Evolutionary conservation across 257 asterid genomes (phyloP).

Genomic region (Nicotiana obtusifolia): DNA sequence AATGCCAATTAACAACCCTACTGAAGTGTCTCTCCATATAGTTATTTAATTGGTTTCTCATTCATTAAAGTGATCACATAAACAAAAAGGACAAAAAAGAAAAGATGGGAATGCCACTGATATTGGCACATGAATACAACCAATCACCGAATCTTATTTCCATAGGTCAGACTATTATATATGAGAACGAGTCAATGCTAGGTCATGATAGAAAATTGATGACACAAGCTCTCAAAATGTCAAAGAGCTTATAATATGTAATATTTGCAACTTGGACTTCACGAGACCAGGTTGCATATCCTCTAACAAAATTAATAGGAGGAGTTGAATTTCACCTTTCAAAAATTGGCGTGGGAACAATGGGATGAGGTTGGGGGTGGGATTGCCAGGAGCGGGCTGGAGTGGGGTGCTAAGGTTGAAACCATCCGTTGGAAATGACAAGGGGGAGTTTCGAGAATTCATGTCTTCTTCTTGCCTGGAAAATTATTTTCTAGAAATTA

Average conservation of each 20-base stretch:
- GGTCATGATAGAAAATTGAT: not conserved
- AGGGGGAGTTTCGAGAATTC: too few species aligned
- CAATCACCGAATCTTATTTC: not conserved
- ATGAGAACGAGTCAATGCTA: not conserved
- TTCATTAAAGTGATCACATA: not conserved
- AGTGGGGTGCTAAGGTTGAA: too few species aligned
- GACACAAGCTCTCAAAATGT: not conserved
- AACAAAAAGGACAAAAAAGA: not conserved
- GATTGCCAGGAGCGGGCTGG: too few species aligned
- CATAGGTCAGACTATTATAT: not conserved
- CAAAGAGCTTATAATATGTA: not conserved
- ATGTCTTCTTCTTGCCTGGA: too few species aligned
- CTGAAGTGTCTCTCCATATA: too few species aligned
- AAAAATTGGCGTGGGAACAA: not conserved
- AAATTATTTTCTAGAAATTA: too few species aligned
- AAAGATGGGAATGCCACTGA: not conserved
- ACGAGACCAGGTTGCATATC: not conserved
- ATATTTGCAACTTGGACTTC: not conserved
- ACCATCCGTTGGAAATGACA: too few species aligned
- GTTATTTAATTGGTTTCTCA: not conserved
- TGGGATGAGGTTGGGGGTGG: too few species aligned
- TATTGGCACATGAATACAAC: constrained; percentile 4
- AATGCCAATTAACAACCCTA: too few species aligned
- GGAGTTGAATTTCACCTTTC: not conserved
- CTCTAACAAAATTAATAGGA: not conserved